Conservation (phyloP, 164 flowering plant species). For the Echeveria elegans region DNA sequence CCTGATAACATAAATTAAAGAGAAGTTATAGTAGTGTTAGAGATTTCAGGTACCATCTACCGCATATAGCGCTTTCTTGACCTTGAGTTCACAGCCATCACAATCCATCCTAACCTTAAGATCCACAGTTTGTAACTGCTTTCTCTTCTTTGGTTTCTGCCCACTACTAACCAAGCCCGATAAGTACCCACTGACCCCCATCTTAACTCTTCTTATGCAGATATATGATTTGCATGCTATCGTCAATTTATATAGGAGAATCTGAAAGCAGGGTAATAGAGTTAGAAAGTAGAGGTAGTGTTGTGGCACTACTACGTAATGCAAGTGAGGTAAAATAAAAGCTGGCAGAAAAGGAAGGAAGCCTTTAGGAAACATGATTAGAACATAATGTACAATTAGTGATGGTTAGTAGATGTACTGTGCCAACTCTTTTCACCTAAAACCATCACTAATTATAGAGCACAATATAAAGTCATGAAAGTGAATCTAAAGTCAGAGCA, state of each 20-base stretch:
- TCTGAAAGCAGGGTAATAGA: background rate
- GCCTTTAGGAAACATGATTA: slow-evolving; percentile 6
- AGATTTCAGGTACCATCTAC: slow-evolving; percentile 27
- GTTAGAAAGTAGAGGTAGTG: background rate
- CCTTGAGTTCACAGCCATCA: slow-evolving; percentile 74
- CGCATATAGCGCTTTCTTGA: slow-evolving; percentile 55
- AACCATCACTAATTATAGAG: background rate
- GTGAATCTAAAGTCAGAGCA: background rate
- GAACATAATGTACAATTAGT: background rate
- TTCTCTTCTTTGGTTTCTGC: slow-evolving; percentile 40
- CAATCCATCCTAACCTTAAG: slow-evolving; percentile 73
- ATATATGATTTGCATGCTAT: background rate
- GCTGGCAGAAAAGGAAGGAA: background rate
- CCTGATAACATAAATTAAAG: background rate
- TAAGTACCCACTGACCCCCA: slow-evolving; percentile 53
- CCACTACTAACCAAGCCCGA: slow-evolving; percentile 38
- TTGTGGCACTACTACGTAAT: background rate
- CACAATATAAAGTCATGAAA: background rate
- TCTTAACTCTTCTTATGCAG: slow-evolving; percentile 13
- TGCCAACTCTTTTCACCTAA: background rate
- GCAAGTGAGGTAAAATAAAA: background rate
- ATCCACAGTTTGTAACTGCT: slow-evolving; percentile 55
- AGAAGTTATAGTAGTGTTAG: too few species aligned
- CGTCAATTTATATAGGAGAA: background rate
- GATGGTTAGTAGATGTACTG: background rate